Base-by-base conservation (phyloP, 1,139 yeast species). In the Pichia sp. region DNA sequence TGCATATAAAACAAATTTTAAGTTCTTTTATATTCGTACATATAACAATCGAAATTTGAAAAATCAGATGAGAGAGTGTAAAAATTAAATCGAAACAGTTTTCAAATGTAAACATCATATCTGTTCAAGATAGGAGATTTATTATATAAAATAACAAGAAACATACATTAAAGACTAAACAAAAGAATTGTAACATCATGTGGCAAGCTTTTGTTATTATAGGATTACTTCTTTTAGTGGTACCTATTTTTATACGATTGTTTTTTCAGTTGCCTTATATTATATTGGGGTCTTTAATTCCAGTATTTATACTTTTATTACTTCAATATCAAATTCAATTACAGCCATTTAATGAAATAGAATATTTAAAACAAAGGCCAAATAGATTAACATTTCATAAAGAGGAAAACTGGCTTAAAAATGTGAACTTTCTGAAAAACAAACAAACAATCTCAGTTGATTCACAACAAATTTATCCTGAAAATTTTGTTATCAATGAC, bases 401-500 rank as follows among this genome's bases (percentile, higher is more conserved):
- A 23, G 32, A 15, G 1, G 4, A 35, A 3, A 45, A 45, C 18
- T 50, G 53, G 53, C 1, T 2, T 2, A 20, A 35, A 23, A 45
- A 35, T n/a, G 2, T 29, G 5, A 35, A 38, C 3, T 7, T 24
- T 4, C 39, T 47, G 37, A 26, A 44, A 15, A 30, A 7, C 3
- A 44, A 42, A 23, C 35, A 40, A 15, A n/a, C 16, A 4, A n/a
- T 30, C 12, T 22, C 43, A 20, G 30, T n/a, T 15, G 45, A 40
- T 16, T 43, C 44, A 25, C 47, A 46, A 15, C 71, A 76, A 0
- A 63, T 77, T 3, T 70, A 76, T 44, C 72, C 76, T 3, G 76
- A 76, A 27, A 77, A 82, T 23, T 73, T 76, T 52, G 60, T 75
- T 3, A 69, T 83, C 15, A 78, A 83, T 3, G 74, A 72, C 42